Base-by-base conservation (phyloP, 305 asterid genomes). In the Plantago coronopus region DNA sequence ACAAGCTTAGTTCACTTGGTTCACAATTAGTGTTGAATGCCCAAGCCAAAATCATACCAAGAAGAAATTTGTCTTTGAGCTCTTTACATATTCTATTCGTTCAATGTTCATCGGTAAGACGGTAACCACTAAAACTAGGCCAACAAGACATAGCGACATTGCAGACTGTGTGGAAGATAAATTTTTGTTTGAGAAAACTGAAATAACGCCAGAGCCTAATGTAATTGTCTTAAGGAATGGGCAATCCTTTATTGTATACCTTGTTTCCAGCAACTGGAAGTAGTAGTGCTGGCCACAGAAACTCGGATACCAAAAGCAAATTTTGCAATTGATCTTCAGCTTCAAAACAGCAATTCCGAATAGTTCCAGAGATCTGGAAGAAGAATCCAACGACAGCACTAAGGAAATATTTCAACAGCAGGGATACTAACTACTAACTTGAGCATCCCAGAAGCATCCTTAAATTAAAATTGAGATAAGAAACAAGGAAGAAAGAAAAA, bases 211-310 rank as follows among this genome's bases (percentile, higher is more conserved):
- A 42, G 8, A 21, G 48, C 38, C 58, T 48, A 17, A 43, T 31
- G 19, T 31, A 59, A 31, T 38, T 17, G 50, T 60, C 48, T 43
- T 21, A 43, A 53, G 29, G 48, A 21, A 54, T 27, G 29, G 16
- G 17, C 19, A 46, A 64, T 16, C 40, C 14, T 55, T 42, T 13
- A 11, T 8, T 22, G 53, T 17, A 34, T 67, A 87, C 99, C 94
- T 89, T 93, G 72, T 87, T 82, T 73, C 97, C 97, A 69, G 97
- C 95, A 71, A 89, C 96, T 44, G 99, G 99, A 50, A 93, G 83
- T 46, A 89, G 79, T 48, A 93, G 79, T 29, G 95, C 93, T 31
- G 95, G 99, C 99, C 99, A 93, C 14, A 89, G 85, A 77, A 93
- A 93, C 76, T 89, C 99, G 4, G 97, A 85, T 63, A 78, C 72